phyloP scores from a whole-genome alignment of 2,329 filamentous ascomycete genomes.

The Sporothrix brunneoviolacea region DNA sequence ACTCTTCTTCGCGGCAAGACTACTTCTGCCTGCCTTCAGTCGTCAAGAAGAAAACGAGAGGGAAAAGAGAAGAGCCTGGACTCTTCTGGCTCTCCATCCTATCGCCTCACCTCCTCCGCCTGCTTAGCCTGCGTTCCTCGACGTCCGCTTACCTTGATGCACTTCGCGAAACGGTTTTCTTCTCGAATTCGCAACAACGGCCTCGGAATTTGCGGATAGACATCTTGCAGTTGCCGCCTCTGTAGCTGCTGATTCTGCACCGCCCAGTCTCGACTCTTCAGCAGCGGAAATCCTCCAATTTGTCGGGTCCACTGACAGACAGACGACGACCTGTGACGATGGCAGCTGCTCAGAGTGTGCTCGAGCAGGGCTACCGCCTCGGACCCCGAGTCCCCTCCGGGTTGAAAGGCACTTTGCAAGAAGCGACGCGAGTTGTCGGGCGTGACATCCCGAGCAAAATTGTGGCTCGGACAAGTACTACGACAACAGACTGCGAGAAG shows the following conservation, averaged over 20 bases:
- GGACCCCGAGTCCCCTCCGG: conserved; percentile 22
- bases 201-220: background rate
- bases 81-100: background rate
- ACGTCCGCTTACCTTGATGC: too few relatives aligned
- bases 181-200: background rate
- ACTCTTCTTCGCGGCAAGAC: background rate
- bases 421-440: conserved; percentile 19
- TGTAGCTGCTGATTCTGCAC: too few relatives aligned
- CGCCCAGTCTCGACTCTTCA: too few relatives aligned
- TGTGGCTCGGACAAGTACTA: conserved; percentile 18
- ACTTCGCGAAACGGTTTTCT: too few relatives aligned
- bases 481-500: conserved; percentile 19
- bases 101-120: background rate
- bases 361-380: conserved; percentile 20
- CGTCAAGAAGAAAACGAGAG: too few relatives aligned
- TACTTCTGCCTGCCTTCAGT: too few relatives aligned
- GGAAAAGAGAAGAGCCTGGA: conserved; percentile 4
- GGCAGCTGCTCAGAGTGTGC: conserved; percentile 13
- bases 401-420: background rate
- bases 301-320: background rate
- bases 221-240: too few relatives aligned
- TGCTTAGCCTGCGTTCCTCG: too few relatives aligned
- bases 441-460: conserved; percentile 18
- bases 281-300: too few relatives aligned
- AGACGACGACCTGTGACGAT: conserved; percentile 12